Conservation (phyloP, 306 rosid species). For the Lupinus albus region DNA sequence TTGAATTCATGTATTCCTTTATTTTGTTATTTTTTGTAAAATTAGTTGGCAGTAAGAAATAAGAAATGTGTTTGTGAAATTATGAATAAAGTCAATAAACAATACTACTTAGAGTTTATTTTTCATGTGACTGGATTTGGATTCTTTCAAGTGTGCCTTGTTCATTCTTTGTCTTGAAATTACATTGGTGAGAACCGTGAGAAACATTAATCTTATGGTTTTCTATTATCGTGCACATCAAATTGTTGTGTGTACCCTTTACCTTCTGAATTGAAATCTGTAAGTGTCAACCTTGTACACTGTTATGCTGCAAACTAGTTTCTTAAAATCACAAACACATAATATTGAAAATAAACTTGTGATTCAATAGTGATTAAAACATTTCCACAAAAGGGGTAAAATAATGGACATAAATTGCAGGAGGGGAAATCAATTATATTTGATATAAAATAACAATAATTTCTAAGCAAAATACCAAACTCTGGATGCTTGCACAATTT, state of each 20-base stretch:
- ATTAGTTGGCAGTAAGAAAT: background rate
- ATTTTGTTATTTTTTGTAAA: background rate
- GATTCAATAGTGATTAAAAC: background rate
- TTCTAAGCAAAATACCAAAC: background rate
- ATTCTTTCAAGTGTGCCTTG: background rate
- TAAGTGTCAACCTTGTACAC: background rate
- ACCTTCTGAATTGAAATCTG: background rate
- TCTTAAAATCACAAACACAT: background rate
- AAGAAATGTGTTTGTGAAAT: background rate
- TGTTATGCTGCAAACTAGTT: background rate
- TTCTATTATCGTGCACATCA: background rate
- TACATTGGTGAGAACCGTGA: background rate
- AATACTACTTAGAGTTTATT: no score
- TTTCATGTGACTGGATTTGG: constrained; percentile 9
- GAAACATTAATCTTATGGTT: background rate
- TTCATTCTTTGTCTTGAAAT: background rate
- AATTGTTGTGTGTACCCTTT: background rate
- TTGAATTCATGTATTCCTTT: background rate
- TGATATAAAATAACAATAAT: background rate
- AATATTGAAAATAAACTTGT: background rate
- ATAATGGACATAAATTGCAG: background rate
- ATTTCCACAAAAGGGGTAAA: background rate
- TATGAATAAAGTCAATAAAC: no score
- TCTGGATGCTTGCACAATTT: constrained; percentile 11
- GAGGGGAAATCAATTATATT: background rate